These are phyloP conservation scores for Sapria himalayana DNA, from an alignment of 345 rosid species.

Conservation along the genomic window DNA sequence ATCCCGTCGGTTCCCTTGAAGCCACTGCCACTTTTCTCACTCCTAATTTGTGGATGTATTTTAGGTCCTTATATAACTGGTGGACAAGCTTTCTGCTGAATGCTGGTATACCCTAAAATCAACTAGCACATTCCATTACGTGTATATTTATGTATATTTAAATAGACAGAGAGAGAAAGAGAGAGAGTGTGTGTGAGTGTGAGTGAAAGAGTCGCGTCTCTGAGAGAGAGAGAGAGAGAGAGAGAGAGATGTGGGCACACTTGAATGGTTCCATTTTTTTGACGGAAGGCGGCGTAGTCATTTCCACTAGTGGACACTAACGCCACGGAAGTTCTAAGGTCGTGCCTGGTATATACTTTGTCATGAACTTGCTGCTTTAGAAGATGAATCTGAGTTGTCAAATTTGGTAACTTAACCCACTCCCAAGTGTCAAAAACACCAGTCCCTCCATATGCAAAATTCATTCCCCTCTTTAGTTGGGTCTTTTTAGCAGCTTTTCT, in stretches of 20 bases:
- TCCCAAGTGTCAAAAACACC: constrained; percentile 25
- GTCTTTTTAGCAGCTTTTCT: constrained; percentile 9
- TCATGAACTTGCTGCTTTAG: constrained; percentile 13
- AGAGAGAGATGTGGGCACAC: too few relatives aligned
- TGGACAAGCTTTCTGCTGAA: constrained; percentile 6
- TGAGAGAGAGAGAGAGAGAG: too few relatives aligned
- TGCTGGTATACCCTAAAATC: constrained; percentile 3
- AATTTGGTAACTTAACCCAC: constrained; percentile 21
- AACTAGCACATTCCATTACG: too few relatives aligned
- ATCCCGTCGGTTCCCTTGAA: constrained; percentile 13
- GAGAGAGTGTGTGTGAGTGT: too few relatives aligned
- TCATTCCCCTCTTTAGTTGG: constrained; percentile 13
- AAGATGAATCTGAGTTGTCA: constrained; percentile 21
- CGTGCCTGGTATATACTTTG: constrained; percentile 9
- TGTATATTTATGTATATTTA: too few relatives aligned
- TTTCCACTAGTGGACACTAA: constrained; percentile 24
- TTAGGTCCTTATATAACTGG: constrained; percentile 8
- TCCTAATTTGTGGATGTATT: constrained; percentile 10
- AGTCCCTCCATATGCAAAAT: constrained; percentile 32
- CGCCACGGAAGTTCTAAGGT: constrained; percentile 20
- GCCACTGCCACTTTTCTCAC: constrained; percentile 10
- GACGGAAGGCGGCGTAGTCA: constrained; percentile 16
- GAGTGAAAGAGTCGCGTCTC: too few relatives aligned
- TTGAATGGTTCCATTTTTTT: constrained; percentile 7
- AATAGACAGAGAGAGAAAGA: not conserved